These are phyloP conservation scores for Apiosordaria backusii DNA, from an alignment of 495 filamentous ascomycete species.

Conservation along the genomic window DNA sequence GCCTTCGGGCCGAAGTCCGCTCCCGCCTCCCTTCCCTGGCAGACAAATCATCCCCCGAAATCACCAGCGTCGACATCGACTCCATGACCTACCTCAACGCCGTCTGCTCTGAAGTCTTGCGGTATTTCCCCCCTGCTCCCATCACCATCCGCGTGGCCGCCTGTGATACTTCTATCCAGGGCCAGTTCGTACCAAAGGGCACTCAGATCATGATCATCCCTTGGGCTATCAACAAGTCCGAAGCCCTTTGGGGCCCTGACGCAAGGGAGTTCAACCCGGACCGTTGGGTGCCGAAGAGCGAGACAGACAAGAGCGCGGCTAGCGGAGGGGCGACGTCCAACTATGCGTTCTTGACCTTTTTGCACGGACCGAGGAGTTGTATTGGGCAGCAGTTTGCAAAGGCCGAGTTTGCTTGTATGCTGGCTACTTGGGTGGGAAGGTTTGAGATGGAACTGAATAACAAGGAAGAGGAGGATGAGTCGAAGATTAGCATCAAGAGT, in stretches of 20 bases:
- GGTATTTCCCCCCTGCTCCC: slow-evolving; percentile 47
- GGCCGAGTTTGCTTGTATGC: slow-evolving; percentile 75
- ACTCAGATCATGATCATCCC: slow-evolving; percentile 54
- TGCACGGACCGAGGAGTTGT: slow-evolving; percentile 59
- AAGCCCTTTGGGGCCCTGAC: slow-evolving; percentile 55
- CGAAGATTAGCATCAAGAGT: slow-evolving; percentile 55
- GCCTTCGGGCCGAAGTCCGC: slow-evolving; percentile 54
- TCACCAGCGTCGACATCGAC: slow-evolving; percentile 53
- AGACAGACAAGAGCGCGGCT: slow-evolving; percentile 33
- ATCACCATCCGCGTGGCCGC: slow-evolving; percentile 61
- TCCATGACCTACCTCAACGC: slow-evolving; percentile 55
- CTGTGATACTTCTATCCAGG: slow-evolving; percentile 62
- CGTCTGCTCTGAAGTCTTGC: slow-evolving; percentile 46
- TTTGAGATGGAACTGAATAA: slow-evolving; percentile 65
- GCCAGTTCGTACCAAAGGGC: slow-evolving; percentile 51
- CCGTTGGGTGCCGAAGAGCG: slow-evolving; percentile 50
- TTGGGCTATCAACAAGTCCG: slow-evolving; percentile 58
- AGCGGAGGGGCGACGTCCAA: slow-evolving; percentile 54
- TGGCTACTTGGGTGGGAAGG: slow-evolving; percentile 71
- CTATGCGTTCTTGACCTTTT: slow-evolving; percentile 58
- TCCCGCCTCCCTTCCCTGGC: slow-evolving; percentile 53
- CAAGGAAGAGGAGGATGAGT: slow-evolving; percentile 50
- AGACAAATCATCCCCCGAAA: slow-evolving; percentile 34
- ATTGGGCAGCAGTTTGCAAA: slow-evolving; percentile 73
- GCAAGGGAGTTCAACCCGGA: slow-evolving; percentile 58